Base-by-base conservation (phyloP, 306 rosid species). In the Fragaria vesca region DNA sequence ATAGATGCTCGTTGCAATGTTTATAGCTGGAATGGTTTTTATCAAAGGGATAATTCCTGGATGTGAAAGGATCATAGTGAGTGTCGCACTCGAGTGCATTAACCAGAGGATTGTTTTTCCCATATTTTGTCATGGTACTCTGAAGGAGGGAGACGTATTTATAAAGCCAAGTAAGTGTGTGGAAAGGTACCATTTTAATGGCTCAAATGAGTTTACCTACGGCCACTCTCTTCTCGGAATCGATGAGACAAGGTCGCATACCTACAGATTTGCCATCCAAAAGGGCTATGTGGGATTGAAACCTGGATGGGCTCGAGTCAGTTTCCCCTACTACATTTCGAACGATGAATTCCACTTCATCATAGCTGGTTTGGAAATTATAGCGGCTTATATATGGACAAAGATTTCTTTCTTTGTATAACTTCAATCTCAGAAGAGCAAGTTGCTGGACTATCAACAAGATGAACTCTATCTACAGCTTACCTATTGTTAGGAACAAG, bases 231-330 rank as follows among this genome's bases (percentile, higher is more conserved):
- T 94, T 83, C 97, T 94, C 66, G 55, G 79, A 30, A 76, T 94
- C 80, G 84, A 84, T 73, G 66, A 87, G 52, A 16, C 69, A 32
- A 69, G 69, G 43, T 92, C 97, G 0, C 90, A 66, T 45, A 86
- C 83, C 54, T 83, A 88, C 74, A 85, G 94, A 88, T 87, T 89
- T 77, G 87, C 91, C 67, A 68, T 90, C 80, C 74, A 76, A 70
- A 66, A 87, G 97, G 97, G 98, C 3, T 90, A 89, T 46, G 79
- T 83, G 15, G 97, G 98, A 83, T 79, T 85, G 8, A 92, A 89
- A 83, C 97, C 97, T 0, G 97, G 97, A 80, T 94, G 98, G 98
- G 86, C 97, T 12, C 73, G 97, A 81, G 85, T 94, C 61, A 92
- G 97, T 80, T 90, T 92, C 66, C 97, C 97, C 24, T 92, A 90